phyloP scores from a whole-genome alignment of 371 early-diverging fungal genomes.

The Smittium mucronatum region DNA sequence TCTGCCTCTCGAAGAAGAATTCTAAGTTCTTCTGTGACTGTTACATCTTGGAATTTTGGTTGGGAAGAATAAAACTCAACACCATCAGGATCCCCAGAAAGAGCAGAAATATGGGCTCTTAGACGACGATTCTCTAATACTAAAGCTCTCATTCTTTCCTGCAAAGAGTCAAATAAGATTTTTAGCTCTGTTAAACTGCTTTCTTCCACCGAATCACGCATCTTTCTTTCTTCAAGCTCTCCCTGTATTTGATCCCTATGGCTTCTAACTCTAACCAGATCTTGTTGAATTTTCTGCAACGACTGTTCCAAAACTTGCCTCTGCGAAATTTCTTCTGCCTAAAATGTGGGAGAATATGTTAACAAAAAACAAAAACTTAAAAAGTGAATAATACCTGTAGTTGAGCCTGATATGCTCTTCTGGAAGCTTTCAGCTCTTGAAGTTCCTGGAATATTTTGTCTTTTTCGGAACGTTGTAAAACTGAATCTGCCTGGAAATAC shows the following conservation, averaged over 20 bases:
- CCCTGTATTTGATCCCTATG: constrained; percentile 67
- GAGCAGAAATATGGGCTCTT: constrained; percentile 44
- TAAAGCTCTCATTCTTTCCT: constrained; percentile 50
- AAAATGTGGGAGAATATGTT: not conserved
- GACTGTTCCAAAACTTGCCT: constrained; percentile 51
- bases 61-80: constrained; percentile 47
- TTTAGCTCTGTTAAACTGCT: constrained; percentile 48
- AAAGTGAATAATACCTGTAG: constrained; percentile 1
- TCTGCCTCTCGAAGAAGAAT: not conserved
- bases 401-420: constrained; percentile 34
- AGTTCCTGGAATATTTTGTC: constrained; percentile 42
- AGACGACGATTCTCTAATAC: constrained; percentile 54
- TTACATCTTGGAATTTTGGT: constrained; percentile 33
- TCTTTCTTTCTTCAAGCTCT: constrained; percentile 49
- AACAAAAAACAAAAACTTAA: not conserved
- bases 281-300: constrained; percentile 52
- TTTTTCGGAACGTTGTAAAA: constrained; percentile 35
- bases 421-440: constrained; percentile 53
- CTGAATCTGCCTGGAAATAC: constrained; percentile 38
- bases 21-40: constrained; percentile 39
- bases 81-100: constrained; percentile 50
- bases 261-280: constrained; percentile 59
- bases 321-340: constrained; percentile 48
- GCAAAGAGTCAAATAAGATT: constrained; percentile 50
- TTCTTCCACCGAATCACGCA: constrained; percentile 49